Percentiles rank a stretch among this genome's conserved stretches.
Conservation (phyloP, 108 stramenopile species). For the Skeletonema potamos region DNA sequence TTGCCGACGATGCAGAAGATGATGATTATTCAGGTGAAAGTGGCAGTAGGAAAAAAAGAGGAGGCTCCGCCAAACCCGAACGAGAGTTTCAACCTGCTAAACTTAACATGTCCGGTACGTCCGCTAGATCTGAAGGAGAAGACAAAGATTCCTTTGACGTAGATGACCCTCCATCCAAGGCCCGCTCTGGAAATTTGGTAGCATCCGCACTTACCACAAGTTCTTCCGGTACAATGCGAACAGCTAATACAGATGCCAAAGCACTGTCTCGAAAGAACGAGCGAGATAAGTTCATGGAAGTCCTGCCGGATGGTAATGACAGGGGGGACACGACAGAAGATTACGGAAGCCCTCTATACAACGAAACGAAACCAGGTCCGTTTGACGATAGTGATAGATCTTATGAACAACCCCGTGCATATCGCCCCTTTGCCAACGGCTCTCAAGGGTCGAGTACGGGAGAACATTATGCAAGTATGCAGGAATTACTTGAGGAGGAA, state of each 20-base stretch:
- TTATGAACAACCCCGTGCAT: not conserved
- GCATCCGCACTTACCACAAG: not conserved
- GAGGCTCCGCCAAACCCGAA: not conserved
- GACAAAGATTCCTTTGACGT: not conserved
- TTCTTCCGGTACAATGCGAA: not conserved
- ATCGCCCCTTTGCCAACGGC: not conserved
- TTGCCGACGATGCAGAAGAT: not conserved
- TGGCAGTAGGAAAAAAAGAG: too few species aligned
- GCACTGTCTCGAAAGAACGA: not conserved
- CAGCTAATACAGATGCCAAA: not conserved
- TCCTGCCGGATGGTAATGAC: not conserved
- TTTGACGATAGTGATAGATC: not conserved
- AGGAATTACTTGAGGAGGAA: not conserved
- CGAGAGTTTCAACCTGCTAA: not conserved
- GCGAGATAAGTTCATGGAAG: not conserved
- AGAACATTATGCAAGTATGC: not conserved
- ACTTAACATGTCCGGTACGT: not conserved
- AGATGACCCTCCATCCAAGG: not conserved
- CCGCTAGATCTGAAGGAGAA: not conserved
- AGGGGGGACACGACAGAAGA: not conserved
- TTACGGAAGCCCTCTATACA: not conserved
- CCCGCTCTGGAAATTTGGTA: not conserved
- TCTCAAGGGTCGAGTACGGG: not conserved
- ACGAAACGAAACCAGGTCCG: not conserved
- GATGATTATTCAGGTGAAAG: not conserved